Percentiles rank a stretch among this genome's conserved stretches.
phyloP scores from a whole-genome alignment of 1,284 basidiomycete species.

The Porogramme epimiltina region DNA sequence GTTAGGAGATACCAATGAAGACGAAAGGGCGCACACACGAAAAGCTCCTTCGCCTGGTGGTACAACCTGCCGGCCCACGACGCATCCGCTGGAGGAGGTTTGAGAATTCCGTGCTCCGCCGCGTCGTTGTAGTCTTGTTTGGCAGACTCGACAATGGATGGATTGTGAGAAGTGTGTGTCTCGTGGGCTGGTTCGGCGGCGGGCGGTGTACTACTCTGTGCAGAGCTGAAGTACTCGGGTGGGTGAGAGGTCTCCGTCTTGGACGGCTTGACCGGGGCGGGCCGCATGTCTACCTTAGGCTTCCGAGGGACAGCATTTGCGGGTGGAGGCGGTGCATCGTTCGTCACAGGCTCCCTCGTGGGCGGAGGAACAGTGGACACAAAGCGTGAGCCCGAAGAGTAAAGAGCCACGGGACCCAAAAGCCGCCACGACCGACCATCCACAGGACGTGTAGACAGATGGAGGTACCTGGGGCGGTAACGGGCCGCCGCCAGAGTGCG shows the following conservation, averaged over 20 bases:
- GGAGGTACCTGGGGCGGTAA: conserved; percentile 13
- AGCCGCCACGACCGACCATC: conserved; percentile 10
- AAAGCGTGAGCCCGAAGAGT: conserved; percentile 12
- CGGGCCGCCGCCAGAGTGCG: conserved; percentile 9
- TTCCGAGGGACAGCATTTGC: conserved; percentile 37
- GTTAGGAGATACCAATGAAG: background rate
- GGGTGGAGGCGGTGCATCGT: conserved; percentile 17
- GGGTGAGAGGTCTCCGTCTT: conserved; percentile 14
- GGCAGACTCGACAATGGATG: conserved; percentile 44
- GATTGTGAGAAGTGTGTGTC: background rate
- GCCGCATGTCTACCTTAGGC: conserved; percentile 62
- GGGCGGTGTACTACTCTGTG: background rate
- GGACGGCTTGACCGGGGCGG: conserved; percentile 61
- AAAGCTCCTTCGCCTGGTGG: conserved; percentile 71
- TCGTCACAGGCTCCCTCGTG: conserved; percentile 27
- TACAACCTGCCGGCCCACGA: conserved; percentile 54
- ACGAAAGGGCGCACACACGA: conserved; percentile 43
- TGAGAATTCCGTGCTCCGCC: conserved; percentile 64
- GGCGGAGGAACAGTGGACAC: conserved; percentile 28
- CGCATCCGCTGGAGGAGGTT: conserved; percentile 62
- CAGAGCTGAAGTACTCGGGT: too few relatives aligned
- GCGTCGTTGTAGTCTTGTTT: conserved; percentile 68
- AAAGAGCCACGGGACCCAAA: conserved; percentile 3
- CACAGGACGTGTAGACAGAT: background rate
- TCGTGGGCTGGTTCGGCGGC: background rate